Evolutionary conservation across 73 alveolate genomes (phyloP).

Genomic region (Symbiodinium pilosum): DNA sequence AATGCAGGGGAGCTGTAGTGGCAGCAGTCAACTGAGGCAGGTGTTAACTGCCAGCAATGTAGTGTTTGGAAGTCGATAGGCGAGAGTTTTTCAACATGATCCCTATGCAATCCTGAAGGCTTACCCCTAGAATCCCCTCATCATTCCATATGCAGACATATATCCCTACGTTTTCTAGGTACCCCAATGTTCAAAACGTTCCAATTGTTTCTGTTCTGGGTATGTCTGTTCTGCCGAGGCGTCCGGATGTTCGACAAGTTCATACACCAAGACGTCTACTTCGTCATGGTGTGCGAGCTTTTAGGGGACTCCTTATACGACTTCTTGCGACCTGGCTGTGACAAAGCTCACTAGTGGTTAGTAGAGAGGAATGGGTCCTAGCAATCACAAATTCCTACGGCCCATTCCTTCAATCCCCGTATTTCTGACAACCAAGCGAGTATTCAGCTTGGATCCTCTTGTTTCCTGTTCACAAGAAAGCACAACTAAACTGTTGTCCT

Average conservation of each 20-base stretch:
- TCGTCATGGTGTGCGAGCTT: slow-evolving; percentile 40
- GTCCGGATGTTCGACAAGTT: neutral
- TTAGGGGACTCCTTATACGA: slow-evolving; percentile 70
- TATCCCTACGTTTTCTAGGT: neutral
- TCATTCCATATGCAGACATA: neutral
- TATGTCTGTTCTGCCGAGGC: neutral
- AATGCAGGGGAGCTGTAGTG: too few species aligned
- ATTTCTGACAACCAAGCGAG: too few species aligned
- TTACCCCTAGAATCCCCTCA: neutral
- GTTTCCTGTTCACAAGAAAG: too few species aligned
- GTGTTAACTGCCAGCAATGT: too few species aligned
- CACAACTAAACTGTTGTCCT: too few species aligned
- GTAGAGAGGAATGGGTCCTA: too few species aligned
- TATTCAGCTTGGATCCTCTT: too few species aligned
- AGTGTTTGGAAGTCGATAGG: too few species aligned
- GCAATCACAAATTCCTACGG: too few species aligned
- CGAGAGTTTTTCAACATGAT: neutral
- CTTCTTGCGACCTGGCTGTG: slow-evolving; percentile 19
- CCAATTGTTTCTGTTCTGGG: too few species aligned
- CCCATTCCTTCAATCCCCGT: too few species aligned
- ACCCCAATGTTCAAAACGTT: neutral
- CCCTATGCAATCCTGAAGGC: neutral
- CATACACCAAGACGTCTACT: slow-evolving; percentile 17
- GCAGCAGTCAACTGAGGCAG: too few species aligned
- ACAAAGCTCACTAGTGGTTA: neutral